Base-by-base conservation (phyloP, 495 filamentous ascomycete species). In the Tuber borchii region DNA sequence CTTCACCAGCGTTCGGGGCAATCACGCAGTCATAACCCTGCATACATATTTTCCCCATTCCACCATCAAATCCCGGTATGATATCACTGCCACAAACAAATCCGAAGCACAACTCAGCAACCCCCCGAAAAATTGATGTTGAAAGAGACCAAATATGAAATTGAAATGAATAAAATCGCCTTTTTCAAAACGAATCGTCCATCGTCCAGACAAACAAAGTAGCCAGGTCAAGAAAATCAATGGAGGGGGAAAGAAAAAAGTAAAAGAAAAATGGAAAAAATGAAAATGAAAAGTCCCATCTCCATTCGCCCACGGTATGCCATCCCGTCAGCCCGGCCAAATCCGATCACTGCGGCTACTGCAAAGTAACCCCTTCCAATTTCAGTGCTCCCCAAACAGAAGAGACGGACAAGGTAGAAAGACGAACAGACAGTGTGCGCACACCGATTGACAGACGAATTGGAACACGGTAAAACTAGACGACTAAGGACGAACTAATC, bases 231-330 rank as follows among this genome's bases (percentile, higher is more conserved):
- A 51, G 20, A 22, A 51, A 51, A 78, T 44, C 56, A 61, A 19
- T 71, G 56, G n/a, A 45, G 22, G 39, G 39, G 39, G 39, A n/a
- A 46, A 61, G 46, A 31, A 31, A 75, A 73, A 73, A 40, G 9
- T 37, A n/a, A 71, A 65, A 48, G 10, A 46, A 17, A 65, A 43
- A 26, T 2, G 1, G 5, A 40, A 40, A 45, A 44, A 37, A 37
- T 37, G 34, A 37, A 37, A 37, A 37, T 37, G 34, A 37, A 70
- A 61, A 71, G 39, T 68, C 19, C 69, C 72, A 77, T 72, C 20
- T 45, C 44, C 71, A 79, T 79, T 79, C 72, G 72, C 61, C 77
- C 68, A 70, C 46, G 42, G 39, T 68, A 68, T 31, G 40, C 48
- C 43, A 46, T 56, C 46, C 48, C 51, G 26, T 16, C 51, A n/a